phyloP scores from a whole-genome alignment of 2,329 filamentous ascomycete genomes.

The Ascocoryne sarcoides region DNA sequence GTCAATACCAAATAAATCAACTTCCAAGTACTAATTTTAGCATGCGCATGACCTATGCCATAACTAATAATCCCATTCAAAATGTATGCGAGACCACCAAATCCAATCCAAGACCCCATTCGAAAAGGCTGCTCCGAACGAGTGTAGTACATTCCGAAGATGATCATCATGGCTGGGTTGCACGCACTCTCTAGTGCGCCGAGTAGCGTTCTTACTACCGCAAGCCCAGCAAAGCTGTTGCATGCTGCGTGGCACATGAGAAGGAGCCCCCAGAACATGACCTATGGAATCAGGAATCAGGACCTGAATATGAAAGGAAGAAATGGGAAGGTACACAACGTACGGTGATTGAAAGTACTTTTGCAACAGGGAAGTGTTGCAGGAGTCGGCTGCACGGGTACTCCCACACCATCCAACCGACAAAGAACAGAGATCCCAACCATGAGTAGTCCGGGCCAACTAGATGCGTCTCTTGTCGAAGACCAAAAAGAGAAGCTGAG shows the following conservation, averaged over 20 bases:
- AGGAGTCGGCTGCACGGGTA: neutral
- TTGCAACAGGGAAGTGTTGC: neutral
- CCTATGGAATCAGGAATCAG: no score
- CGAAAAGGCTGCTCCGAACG: conserved; percentile 38
- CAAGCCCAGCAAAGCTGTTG: conserved; percentile 40
- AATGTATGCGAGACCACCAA: no score
- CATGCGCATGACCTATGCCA: no score
- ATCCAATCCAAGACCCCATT: neutral
- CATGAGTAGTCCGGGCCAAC: conserved; percentile 44
- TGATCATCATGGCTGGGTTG: conserved; percentile 43
- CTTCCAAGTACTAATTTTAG: no score
- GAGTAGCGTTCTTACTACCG: conserved; percentile 40
- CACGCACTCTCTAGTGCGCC: conserved; percentile 45
- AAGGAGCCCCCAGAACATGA: conserved; percentile 29
- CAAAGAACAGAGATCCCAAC: conserved; percentile 32
- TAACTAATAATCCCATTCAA: no score
- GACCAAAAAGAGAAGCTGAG: conserved; percentile 41
- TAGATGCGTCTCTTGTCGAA: conserved; percentile 38
- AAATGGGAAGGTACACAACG: no score
- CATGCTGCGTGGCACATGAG: conserved; percentile 40
- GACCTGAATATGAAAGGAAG: no score
- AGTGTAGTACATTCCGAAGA: conserved; percentile 47
- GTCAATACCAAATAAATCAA: no score
- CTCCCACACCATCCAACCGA: neutral
- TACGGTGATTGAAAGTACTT: neutral